Evolutionary conservation across 345 rosid genomes (phyloP), one percentile per base, ranked within the genome.

Genomic region (Brassica carinata): DNA sequence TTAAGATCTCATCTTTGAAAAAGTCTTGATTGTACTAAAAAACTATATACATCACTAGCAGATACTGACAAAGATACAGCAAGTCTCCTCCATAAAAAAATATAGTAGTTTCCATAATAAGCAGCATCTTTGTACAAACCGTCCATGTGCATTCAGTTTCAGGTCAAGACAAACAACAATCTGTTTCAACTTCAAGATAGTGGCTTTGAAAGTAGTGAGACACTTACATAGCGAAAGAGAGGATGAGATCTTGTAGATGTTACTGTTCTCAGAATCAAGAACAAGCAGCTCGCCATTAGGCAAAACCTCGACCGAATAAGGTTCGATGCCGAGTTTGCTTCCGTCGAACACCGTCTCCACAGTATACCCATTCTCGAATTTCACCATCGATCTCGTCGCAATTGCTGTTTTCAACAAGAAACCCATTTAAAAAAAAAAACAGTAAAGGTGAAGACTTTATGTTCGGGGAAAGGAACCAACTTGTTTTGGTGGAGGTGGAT

Each of bases 301-400:
- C 81, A 92, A 72, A 71, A 93, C 89, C 76, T 96, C 97, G 27
- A 96, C 88, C 0, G 97, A 83, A 83, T 88, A 85, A 30, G 99
- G 99, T 84, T 93, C 99, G 63, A 93, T 85, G 61, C 98, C 98
- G 26, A 93, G 96, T 76, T 93, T 96, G 80, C 99, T 96, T 75
- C 99, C 99, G 69, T 96, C 99, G 82, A 96, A 93, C 72, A 96
- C 97, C 0, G 99, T 96, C 85, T 93, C 99, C 74, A 96, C 99
- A 27, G 86, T 73, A 74, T 92, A 96, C 17, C 99, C 99, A 82
- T 90, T 80, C 82, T 96, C 99, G 27, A 89, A 96, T 85, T 92
- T 96, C 95, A 96, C 89, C 95, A 86, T 85, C 69, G 99, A 92
- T 82, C 97, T 94, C 66, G 92, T 89, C 15, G 92, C 67, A 81